A percentile compares a stretch with the other conserved stretches of the same genome.
Conservation (phyloP, 208 protist species). For the Trypanosoma platydactyli region DNA sequence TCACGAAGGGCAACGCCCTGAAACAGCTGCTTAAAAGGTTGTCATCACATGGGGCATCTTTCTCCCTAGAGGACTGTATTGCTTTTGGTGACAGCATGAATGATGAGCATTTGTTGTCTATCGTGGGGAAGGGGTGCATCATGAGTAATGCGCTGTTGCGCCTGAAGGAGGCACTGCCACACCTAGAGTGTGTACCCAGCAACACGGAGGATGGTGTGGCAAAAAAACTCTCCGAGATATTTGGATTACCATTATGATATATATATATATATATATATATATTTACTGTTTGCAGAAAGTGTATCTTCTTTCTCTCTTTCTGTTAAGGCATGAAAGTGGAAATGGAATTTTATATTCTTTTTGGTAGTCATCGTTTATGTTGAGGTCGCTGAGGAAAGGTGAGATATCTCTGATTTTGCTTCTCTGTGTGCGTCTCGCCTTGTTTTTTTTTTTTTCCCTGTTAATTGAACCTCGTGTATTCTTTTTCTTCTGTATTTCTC, state of each 20-base stretch:
- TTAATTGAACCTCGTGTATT: too few relatives aligned
- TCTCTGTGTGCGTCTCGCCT: conserved; percentile 5
- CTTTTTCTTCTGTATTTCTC: conserved; percentile 15
- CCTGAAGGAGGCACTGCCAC: conserved; percentile 39
- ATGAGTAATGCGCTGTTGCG: conserved; percentile 55
- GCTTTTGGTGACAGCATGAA: conserved; percentile 83
- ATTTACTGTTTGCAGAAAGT: too few relatives aligned
- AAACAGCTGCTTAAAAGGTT: too few relatives aligned
- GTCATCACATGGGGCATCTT: too few relatives aligned
- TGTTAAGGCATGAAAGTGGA: too few relatives aligned
- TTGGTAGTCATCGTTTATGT: conserved; percentile 8
- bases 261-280: too few relatives aligned
- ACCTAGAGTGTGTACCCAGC: conserved; percentile 45
- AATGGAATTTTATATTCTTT: too few relatives aligned
- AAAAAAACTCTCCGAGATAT: conserved; percentile 68
- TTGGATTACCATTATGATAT: conserved; percentile 15
- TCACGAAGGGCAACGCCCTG: conserved; percentile 55
- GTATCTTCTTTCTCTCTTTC: too few relatives aligned
- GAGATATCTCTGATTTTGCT: too few relatives aligned
- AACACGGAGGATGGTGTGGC: conserved; percentile 73
- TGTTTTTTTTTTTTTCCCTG: background rate
- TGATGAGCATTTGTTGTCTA: conserved; percentile 52
- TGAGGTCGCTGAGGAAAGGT: background rate
- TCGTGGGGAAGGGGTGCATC: conserved; percentile 47
- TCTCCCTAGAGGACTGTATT: conserved; percentile 41